These are phyloP conservation scores for Adansonia gregorii DNA, from an alignment of 441 rosid genomes.

Conservation along the genomic window DNA sequence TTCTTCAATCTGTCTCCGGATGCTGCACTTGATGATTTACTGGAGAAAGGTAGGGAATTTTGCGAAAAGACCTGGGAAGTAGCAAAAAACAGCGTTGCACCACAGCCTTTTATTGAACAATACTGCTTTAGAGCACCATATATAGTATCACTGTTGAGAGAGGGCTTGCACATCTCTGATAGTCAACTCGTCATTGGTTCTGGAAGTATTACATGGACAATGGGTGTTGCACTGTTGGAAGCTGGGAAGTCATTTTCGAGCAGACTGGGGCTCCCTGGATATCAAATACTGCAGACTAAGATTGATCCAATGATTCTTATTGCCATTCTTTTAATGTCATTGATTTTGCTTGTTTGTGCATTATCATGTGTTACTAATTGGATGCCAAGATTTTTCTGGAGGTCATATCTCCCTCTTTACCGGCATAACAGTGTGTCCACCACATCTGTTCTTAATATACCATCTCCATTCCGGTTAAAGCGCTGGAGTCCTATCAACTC, in stretches of 20 bases:
- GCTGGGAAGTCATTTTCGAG: slow-evolving; percentile 79
- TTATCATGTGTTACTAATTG: slow-evolving; percentile 73
- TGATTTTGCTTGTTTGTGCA: slow-evolving; percentile 74
- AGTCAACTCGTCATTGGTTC: slow-evolving; percentile 76
- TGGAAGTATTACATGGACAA: slow-evolving; percentile 97
- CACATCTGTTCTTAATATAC: slow-evolving; percentile 71
- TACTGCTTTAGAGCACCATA: slow-evolving; percentile 99
- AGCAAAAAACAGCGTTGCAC: slow-evolving; percentile 83
- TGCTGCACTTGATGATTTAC: slow-evolving; percentile 88
- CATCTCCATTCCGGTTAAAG: slow-evolving; percentile 78
- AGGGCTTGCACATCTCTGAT: slow-evolving; percentile 90
- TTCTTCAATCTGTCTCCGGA: slow-evolving; percentile 82
- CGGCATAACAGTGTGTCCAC: slow-evolving; percentile 64
- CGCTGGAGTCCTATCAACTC: slow-evolving; percentile 88
- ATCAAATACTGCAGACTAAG: slow-evolving; percentile 62
- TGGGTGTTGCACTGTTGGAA: slow-evolving; percentile 90
- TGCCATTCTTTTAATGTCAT: slow-evolving; percentile 56
- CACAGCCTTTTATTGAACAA: slow-evolving; percentile 97
- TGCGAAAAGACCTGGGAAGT: too few species aligned
- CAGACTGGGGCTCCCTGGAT: slow-evolving; percentile 61
- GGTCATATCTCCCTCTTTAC: slow-evolving; percentile 81
- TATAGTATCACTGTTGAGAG: slow-evolving; percentile 75
- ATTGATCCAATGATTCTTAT: slow-evolving; percentile 69
- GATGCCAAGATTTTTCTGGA: slow-evolving; percentile 66
- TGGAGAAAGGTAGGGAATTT: slow-evolving; percentile 94